phyloP scores from a whole-genome alignment of 495 filamentous ascomycete species.

The Extremus antarcticus region DNA sequence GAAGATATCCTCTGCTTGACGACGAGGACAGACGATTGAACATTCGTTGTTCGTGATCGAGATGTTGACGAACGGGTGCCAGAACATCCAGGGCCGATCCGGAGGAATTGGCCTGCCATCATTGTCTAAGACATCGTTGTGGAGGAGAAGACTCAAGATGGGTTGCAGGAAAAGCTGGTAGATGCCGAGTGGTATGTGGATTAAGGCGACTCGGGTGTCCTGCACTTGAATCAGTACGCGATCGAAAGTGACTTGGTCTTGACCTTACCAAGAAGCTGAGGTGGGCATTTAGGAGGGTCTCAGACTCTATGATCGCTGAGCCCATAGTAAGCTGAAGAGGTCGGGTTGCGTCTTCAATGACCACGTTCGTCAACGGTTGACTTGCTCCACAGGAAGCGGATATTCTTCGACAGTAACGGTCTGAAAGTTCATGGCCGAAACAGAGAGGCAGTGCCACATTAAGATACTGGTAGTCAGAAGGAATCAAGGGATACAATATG shows the following conservation, averaged over 20 bases:
- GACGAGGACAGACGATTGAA: slow-evolving; percentile 75
- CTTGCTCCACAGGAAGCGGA: slow-evolving; percentile 15
- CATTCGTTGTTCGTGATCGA: slow-evolving; percentile 88
- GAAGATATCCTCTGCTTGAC: slow-evolving; percentile 63
- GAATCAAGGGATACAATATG: background rate
- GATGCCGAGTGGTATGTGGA: slow-evolving; percentile 78
- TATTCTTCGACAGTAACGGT: slow-evolving; percentile 4
- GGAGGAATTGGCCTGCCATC: slow-evolving; percentile 10
- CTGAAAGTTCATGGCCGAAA: slow-evolving; percentile 15
- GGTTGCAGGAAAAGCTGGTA: slow-evolving; percentile 75
- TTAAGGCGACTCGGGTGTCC: slow-evolving; percentile 78
- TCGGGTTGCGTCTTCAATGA: background rate
- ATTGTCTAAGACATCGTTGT: slow-evolving; percentile 29
- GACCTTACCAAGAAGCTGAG: slow-evolving; percentile 31
- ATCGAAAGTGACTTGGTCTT: slow-evolving; percentile 2
- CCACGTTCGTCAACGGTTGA: slow-evolving; percentile 11
- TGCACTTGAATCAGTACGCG: slow-evolving; percentile 28
- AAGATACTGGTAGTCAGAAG: no score
- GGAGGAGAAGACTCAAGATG: slow-evolving; percentile 70
- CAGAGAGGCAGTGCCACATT: background rate
- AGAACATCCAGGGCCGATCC: slow-evolving; percentile 31
- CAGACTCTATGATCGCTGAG: background rate
- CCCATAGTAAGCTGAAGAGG: slow-evolving; percentile 7
- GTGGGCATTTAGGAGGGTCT: slow-evolving; percentile 25
- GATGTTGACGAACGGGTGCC: slow-evolving; percentile 81